Base-by-base conservation (phyloP, 2,329 filamentous ascomycete genomes). In the Colletotrichum chrysophilum region DNA sequence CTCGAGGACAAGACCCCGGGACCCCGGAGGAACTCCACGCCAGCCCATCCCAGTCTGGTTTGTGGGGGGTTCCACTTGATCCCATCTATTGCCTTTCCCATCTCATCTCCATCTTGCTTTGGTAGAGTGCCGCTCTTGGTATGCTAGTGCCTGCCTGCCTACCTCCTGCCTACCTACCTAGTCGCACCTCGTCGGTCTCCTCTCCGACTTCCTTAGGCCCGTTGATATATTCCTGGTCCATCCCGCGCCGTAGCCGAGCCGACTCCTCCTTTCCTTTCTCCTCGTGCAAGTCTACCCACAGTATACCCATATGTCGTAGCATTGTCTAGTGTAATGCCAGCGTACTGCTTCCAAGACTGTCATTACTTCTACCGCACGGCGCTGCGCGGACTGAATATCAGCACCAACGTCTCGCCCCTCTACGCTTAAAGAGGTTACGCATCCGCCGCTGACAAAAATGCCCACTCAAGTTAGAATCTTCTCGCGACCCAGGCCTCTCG, bases 341-440 rank as follows among this genome's bases (percentile, higher is more conserved):
- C 90, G 81, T 96, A 95, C 85, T 97, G 89, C 85, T 88, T 95
- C 74, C 93, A 97, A 89, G 94, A 97, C 86, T 97, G 94, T 82
- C 95, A 97, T 84, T 97, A 97, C 87, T 97, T 98, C 87, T 97
- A 95, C 88, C 95, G 95, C 89, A 97, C 93, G 85, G 94, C 95
- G 83, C 88, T 98, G 87, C 95, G 95, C 89, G 93, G 96, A 83
- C 88, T 98, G 80, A 96, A 94, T 82, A 93, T 98, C 80, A 91
- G 92, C 86, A 97, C 94, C 80, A 91, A 88, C 81, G 91, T 98
- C 85, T 95, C 94, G 79, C 93, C 94, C 80, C 88, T 95, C 70
- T 95, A 95, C 88, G 90, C 89, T 85, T 95, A 88, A 75, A 89
- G 80, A 83, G 78, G 61, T 43, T 18, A 36, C 14, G 10, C 12